Conservation (phyloP, 169 alveolate species). For the Amoebophrya sp. region DNA sequence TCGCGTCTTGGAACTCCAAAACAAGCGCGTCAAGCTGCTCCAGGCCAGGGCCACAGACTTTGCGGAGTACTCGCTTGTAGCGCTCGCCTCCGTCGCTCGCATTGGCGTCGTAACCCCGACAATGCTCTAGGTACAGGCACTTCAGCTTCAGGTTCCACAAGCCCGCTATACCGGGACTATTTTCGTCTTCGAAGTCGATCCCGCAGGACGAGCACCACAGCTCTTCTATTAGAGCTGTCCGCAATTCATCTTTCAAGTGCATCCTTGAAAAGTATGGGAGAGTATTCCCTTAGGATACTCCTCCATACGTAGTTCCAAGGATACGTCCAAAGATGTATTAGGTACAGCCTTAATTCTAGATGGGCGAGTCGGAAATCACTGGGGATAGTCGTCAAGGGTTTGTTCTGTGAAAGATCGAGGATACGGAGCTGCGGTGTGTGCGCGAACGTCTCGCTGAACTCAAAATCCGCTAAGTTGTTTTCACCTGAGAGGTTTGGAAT, state of each 20-base stretch:
- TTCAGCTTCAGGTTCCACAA: slow-evolving; percentile 17
- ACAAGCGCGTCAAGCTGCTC: background rate
- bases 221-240: too few species aligned
- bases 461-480: background rate
- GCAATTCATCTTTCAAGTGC: too few species aligned
- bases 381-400: background rate
- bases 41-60: background rate
- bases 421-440: background rate
- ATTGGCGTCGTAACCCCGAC: background rate
- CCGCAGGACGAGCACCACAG: slow-evolving; percentile 46
- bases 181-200: background rate
- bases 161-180: background rate
- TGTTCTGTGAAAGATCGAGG: background rate
- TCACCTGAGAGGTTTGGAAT: too few species aligned
- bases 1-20: background rate
- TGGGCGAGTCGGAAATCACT: background rate
- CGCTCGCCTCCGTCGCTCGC: background rate
- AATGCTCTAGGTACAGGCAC: slow-evolving; percentile 1
- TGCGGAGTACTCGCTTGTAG: background rate
- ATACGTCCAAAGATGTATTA: too few species aligned
- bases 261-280: too few species aligned
- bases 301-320: too few species aligned
- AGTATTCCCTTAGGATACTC: too few species aligned
- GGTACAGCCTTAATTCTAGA: background rate
- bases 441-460: background rate